Conservation (phyloP, 805 yeast species). For the Candida arabinofermentans region DNA sequence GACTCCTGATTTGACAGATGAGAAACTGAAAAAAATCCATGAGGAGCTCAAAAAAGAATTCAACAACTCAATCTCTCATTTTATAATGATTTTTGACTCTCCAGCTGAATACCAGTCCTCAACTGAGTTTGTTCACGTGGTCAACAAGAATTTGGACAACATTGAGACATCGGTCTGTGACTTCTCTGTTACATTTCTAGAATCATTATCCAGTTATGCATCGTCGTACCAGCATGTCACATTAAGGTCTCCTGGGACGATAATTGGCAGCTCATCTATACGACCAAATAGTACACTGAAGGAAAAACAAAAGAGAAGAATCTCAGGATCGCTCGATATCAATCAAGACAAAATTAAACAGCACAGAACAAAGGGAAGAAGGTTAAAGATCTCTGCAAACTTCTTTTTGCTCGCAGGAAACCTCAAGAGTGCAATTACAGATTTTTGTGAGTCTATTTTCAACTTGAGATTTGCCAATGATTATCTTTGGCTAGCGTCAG, state of each 20-base stretch:
- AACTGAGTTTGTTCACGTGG: slow-evolving; percentile 11
- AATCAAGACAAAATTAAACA: slow-evolving; percentile 32
- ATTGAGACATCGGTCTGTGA: slow-evolving; percentile 72
- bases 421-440: slow-evolving; percentile 61
- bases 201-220: slow-evolving; percentile 62
- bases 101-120: slow-evolving; percentile 23
- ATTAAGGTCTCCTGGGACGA: slow-evolving; percentile 72
- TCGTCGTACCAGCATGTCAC: slow-evolving; percentile 76
- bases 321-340: slow-evolving; percentile 29
- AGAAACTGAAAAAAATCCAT: slow-evolving; percentile 27
- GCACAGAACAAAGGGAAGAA: slow-evolving; percentile 62
- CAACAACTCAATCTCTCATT: slow-evolving; percentile 53
- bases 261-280: slow-evolving; percentile 8
- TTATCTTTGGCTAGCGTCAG: slow-evolving; percentile 81
- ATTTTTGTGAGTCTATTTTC: slow-evolving; percentile 69
- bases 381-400: slow-evolving; percentile 69
- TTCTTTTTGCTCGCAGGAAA: slow-evolving; percentile 80
- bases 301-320: slow-evolving; percentile 24
- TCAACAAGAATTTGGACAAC: slow-evolving; percentile 20
- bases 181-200: slow-evolving; percentile 59
- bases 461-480: slow-evolving; percentile 63
- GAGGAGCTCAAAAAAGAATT: slow-evolving; percentile 40
- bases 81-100: slow-evolving; percentile 50
- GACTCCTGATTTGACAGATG: slow-evolving; percentile 21
- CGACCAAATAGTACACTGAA: slow-evolving; percentile 7